A percentile compares a stretch with the other conserved stretches of the same genome.
These are phyloP conservation scores for Carex scoparia DNA, from an alignment of 176 grass and related monocot species.

Conservation along the genomic window DNA sequence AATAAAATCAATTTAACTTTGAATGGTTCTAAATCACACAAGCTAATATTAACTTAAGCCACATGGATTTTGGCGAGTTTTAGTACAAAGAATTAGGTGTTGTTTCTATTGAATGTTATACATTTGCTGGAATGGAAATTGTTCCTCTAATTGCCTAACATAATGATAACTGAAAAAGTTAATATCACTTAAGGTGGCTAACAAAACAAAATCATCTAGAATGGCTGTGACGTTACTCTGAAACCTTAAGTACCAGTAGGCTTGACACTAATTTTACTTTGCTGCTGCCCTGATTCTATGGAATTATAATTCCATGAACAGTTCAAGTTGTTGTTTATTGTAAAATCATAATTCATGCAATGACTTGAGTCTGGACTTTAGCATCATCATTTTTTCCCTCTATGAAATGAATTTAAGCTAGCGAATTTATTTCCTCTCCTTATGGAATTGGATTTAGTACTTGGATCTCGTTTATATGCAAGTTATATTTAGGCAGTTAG, in stretches of 20 bases:
- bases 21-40: background rate
- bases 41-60: background rate
- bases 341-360: background rate
- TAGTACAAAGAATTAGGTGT: background rate
- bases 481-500: background rate
- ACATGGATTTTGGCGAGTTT: background rate
- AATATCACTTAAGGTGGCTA: background rate
- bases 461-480: background rate
- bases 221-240: background rate
- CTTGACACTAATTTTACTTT: background rate
- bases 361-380: background rate
- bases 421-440: background rate
- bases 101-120: slow-evolving; percentile 1
- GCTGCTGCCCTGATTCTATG: background rate
- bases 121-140: background rate
- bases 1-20: background rate
- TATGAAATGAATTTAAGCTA: background rate
- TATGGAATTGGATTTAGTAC: background rate
- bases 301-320: background rate
- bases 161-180: background rate
- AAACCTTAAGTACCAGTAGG: background rate
- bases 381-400: background rate
- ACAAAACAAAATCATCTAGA: background rate
- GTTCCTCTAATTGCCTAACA: background rate
- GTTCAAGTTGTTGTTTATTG: background rate